Percentiles rank a stretch among this genome's conserved stretches.
Conservation (phyloP, 495 filamentous ascomycete genomes). For the Clohesyomyces aquaticus region DNA sequence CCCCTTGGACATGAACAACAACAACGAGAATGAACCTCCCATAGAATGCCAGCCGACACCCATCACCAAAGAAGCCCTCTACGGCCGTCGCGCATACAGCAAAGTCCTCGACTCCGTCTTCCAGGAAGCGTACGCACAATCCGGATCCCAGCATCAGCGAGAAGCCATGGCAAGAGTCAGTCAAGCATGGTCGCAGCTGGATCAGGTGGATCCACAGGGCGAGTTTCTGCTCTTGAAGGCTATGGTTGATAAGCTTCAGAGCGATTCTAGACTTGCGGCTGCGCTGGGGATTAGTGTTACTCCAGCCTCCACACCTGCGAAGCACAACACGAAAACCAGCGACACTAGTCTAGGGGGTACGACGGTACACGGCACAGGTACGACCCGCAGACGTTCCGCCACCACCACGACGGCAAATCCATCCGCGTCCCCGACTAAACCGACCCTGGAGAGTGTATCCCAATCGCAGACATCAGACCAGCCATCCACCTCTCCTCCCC, state of each 20-base stretch:
- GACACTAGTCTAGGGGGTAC: conserved; percentile 26
- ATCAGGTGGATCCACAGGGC: conserved; percentile 88
- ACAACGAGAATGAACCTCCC: conserved; percentile 40
- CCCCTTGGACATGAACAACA: conserved; percentile 30
- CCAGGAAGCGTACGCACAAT: conserved; percentile 80
- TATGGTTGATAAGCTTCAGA: conserved; percentile 64
- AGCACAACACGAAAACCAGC: conserved; percentile 24
- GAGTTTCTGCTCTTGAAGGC: conserved; percentile 78
- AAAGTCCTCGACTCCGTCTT: conserved; percentile 79
- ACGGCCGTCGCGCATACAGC: conserved; percentile 78
- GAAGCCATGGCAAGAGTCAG: conserved; percentile 80
- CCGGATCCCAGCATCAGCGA: conserved; percentile 70
- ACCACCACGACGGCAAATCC: conserved; percentile 9
- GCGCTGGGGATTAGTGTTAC: conserved; percentile 41
- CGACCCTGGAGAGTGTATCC: background rate
- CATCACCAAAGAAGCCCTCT: conserved; percentile 68
- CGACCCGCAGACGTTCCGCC: conserved; percentile 32
- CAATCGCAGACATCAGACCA: too few relatives aligned
- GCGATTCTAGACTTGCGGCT: conserved; percentile 46
- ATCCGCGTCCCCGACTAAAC: background rate
- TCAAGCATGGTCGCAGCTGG: conserved; percentile 80
- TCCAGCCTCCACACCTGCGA: conserved; percentile 31
- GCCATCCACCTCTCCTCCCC: too few relatives aligned
- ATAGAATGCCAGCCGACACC: conserved; percentile 21
- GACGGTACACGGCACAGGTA: conserved; percentile 31